phyloP scores from a whole-genome alignment of 106 monocot genomes.

The Apostasia ramifera region DNA sequence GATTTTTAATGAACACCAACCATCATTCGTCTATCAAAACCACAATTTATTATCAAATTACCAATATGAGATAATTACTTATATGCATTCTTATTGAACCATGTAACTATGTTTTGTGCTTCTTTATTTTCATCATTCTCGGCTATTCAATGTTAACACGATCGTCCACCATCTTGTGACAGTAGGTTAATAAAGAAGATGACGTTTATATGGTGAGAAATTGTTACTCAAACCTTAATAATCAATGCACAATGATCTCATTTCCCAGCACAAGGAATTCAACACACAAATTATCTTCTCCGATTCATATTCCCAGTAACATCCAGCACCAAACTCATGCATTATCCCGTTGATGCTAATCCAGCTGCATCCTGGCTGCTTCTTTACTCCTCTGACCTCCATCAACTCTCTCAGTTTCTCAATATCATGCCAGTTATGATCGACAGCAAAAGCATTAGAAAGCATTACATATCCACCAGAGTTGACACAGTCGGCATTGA shows the following conservation, averaged over 20 bases:
- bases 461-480: constrained; percentile 42
- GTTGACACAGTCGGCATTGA: constrained; percentile 14
- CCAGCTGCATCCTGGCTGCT: constrained; percentile 47
- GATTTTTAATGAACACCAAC: no score
- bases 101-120: no score
- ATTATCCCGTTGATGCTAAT: constrained; percentile 21
- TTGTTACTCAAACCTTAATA: no score
- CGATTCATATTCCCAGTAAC: constrained; percentile 5
- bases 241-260: background rate
- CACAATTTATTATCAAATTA: no score
- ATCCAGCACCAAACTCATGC: constrained; percentile 33
- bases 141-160: no score
- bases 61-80: no score
- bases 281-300: constrained; percentile 10
- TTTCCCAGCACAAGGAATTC: constrained; percentile 18
- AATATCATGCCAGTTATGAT: constrained; percentile 28
- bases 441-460: constrained; percentile 32
- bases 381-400: constrained; percentile 33
- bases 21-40: no score
- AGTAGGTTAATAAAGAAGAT: no score
- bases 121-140: no score
- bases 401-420: constrained; percentile 25
- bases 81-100: no score
- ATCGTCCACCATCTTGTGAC: no score
- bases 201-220: no score